These are phyloP conservation scores for Clarireedia homoeocarpa DNA, from an alignment of 2,329 filamentous ascomycete species.

Conservation along the genomic window DNA sequence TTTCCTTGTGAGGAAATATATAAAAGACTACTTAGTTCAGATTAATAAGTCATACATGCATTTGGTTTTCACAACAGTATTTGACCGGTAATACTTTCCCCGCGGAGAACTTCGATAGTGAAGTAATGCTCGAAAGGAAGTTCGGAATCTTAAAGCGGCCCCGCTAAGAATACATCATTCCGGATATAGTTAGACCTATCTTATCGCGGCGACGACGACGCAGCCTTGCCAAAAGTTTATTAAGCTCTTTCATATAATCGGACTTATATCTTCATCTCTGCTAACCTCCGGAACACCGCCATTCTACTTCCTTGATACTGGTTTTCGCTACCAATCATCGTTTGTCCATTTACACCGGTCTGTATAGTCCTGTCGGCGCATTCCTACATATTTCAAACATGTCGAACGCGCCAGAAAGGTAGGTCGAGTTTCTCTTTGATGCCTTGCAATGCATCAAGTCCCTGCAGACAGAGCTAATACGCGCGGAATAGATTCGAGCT, in stretches of 20 bases:
- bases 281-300: not conserved
- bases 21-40: too few species aligned
- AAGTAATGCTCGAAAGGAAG: not conserved
- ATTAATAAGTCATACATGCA: too few species aligned
- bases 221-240: not conserved
- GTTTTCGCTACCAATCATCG: not conserved
- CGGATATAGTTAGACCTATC: not conserved
- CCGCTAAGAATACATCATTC: not conserved
- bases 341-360: too few species aligned
- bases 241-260: not conserved
- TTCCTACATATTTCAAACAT: not conserved
- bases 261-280: not conserved
- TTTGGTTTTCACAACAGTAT: too few species aligned
- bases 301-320: not conserved
- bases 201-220: not conserved
- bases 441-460: not conserved
- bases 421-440: not conserved
- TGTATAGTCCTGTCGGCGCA: not conserved
- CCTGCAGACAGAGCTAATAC: not conserved
- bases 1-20: too few species aligned
- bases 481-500: constrained; percentile 70
- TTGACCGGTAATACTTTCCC: too few species aligned
- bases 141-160: not conserved
- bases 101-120: too few species aligned
- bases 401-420: constrained; percentile 11